These are phyloP conservation scores for Scedosporium aurantiacum DNA, from an alignment of 2,329 filamentous ascomycete genomes.

Conservation along the genomic window DNA sequence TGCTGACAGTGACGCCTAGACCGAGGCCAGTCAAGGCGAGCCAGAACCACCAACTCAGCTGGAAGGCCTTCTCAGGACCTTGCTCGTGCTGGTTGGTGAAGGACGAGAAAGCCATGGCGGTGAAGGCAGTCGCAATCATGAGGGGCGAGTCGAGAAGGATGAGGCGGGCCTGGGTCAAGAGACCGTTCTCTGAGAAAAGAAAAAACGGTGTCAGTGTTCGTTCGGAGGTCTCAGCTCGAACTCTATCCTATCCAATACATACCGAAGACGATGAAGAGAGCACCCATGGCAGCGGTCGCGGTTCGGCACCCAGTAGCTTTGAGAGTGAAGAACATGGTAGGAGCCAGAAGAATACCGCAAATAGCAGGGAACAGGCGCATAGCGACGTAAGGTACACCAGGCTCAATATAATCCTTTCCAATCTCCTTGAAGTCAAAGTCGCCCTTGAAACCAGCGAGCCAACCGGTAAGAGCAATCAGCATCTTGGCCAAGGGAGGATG, in stretches of 20 bases:
- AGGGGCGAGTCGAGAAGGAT: constrained; percentile 95
- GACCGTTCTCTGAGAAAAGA: constrained; percentile 66
- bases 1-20: constrained; percentile 81
- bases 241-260: constrained; percentile 28
- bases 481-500: constrained; percentile 95
- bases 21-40: constrained; percentile 74
- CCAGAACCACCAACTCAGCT: constrained; percentile 97
- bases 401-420: constrained; percentile 95
- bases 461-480: constrained; percentile 88
- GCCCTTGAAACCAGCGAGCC: constrained; percentile 88
- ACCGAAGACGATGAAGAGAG: constrained; percentile 86
- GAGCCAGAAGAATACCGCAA: constrained; percentile 77
- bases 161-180: constrained; percentile 86
- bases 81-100: constrained; percentile 97
- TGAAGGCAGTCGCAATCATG: constrained; percentile 86
- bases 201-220: constrained; percentile 12
- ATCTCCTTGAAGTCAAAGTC: constrained; percentile 99
- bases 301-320: constrained; percentile 86
- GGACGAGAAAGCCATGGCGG: constrained; percentile 77
- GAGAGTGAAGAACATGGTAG: constrained; percentile 87
- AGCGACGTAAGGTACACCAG: constrained; percentile 88
- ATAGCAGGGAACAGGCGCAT: constrained; percentile 92
- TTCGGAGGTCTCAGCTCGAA: constrained; percentile 1
- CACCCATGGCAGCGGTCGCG: constrained; percentile 70
- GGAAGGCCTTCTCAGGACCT: constrained; percentile 79